Conservation (phyloP, 1,284 basidiomycete species). For the Leccinum subrobustum region DNA sequence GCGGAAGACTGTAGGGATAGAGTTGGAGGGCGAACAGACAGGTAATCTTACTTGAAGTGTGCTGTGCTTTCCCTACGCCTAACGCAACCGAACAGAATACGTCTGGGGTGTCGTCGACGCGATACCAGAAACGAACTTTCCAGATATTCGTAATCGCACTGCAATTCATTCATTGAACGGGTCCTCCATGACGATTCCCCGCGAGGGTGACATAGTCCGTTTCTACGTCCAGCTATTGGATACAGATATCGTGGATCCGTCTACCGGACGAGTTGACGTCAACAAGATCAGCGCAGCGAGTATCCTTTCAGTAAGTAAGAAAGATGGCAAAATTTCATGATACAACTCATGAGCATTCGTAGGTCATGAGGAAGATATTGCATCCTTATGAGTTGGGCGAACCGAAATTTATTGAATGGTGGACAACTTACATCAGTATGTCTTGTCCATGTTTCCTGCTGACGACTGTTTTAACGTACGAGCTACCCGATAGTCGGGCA, state of each 20-base stretch:
- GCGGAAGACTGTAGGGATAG: constrained; percentile 63
- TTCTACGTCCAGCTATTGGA: constrained; percentile 70
- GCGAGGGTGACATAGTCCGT: constrained; percentile 66
- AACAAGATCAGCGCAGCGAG: constrained; percentile 55
- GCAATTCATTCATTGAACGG: not conserved
- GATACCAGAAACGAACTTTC: not conserved
- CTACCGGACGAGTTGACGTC: constrained; percentile 31
- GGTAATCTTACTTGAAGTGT: not conserved
- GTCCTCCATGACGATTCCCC: constrained; percentile 37
- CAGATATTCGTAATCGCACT: not conserved
- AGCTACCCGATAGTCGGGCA: not conserved
- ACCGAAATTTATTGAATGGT: not conserved
- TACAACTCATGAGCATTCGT: not conserved
- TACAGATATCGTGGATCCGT: constrained; percentile 46
- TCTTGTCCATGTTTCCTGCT: not conserved
- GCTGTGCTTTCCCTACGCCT: not conserved
- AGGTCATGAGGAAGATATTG: constrained; percentile 64
- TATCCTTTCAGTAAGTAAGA: constrained; percentile 43
- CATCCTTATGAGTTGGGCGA: not conserved
- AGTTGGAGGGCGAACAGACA: not conserved
- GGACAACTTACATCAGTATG: not conserved
- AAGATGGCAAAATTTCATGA: not conserved
- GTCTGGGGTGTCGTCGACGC: not conserved
- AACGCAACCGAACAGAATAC: not conserved
- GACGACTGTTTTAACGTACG: not conserved